These are phyloP conservation scores for Brassica cretica DNA, from an alignment of 345 rosid species.

Conservation along the genomic window DNA sequence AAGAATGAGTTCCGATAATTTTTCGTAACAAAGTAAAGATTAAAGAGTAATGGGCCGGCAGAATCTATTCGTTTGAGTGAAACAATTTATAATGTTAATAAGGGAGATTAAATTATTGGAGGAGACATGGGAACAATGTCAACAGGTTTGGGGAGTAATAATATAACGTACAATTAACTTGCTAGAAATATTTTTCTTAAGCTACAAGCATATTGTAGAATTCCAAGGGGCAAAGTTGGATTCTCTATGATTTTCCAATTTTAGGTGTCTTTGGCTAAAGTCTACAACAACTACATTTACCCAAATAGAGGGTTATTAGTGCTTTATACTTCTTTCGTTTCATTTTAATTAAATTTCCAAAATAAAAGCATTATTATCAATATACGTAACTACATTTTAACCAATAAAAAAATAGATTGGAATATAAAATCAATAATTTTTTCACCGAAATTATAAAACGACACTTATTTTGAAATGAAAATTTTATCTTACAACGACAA, in stretches of 20 bases:
- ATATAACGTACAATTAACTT: not conserved
- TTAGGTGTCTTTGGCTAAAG: constrained; percentile 27
- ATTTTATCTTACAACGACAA: too few relatives aligned
- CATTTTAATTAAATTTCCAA: too few relatives aligned
- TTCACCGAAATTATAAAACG: too few relatives aligned
- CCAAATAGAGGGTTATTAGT: not conserved
- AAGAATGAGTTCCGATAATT: not conserved
- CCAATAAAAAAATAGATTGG: too few relatives aligned
- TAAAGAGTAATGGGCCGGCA: constrained; percentile 24
- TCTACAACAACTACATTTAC: constrained; percentile 24
- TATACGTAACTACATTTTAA: too few relatives aligned
- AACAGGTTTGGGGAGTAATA: constrained; percentile 29
- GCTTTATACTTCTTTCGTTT: not conserved
- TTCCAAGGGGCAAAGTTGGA: constrained; percentile 32
- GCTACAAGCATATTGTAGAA: constrained; percentile 35
- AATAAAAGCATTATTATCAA: too few relatives aligned
- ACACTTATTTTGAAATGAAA: too few relatives aligned
- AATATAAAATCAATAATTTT: too few relatives aligned
- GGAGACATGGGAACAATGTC: constrained; percentile 38
- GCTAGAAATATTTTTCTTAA: constrained; percentile 16
- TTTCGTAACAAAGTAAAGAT: not conserved
- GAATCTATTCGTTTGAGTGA: constrained; percentile 22
- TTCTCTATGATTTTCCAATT: constrained; percentile 34
- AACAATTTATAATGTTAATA: not conserved
- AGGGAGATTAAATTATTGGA: constrained; percentile 13